A percentile compares a stretch with the other conserved stretches of the same genome.
These are phyloP conservation scores for Lactarius akahatsu DNA, from an alignment of 768 basidiomycete genomes.

Conservation along the genomic window DNA sequence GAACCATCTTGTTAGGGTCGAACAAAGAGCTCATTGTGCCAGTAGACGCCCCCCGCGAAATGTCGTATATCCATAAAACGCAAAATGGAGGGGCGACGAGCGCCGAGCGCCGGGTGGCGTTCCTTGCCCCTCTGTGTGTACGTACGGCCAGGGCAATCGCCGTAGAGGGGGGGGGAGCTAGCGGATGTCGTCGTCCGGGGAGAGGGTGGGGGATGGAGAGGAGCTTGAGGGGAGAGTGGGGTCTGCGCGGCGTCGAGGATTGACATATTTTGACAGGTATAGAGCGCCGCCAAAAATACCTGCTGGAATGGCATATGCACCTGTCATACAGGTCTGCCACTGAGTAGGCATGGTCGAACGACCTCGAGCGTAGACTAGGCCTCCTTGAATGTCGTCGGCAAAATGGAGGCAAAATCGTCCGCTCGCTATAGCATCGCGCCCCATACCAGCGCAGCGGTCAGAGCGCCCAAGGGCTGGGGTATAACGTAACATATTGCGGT, in stretches of 20 bases:
- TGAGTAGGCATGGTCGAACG: not conserved
- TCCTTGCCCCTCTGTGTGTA: not conserved
- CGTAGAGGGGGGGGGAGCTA: not conserved
- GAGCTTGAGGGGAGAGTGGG: not conserved
- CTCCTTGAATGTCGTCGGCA: not conserved
- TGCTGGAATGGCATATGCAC: not conserved
- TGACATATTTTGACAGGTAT: not conserved
- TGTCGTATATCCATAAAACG: not conserved
- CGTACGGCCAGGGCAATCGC: constrained; percentile 4
- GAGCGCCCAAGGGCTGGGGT: not conserved
- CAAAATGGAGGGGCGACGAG: not conserved
- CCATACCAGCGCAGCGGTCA: not conserved
- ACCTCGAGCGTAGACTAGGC: too few relatives aligned
- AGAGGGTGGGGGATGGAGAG: not conserved
- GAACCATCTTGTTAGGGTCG: not conserved
- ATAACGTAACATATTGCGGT: not conserved
- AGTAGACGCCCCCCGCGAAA: constrained; percentile 1
- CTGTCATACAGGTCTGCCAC: not conserved
- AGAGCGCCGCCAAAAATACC: not conserved
- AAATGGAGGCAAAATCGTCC: not conserved
- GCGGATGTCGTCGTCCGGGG: not conserved
- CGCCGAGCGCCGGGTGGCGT: not conserved
- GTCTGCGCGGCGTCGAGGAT: not conserved
- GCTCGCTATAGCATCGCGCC: not conserved
- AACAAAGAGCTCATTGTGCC: not conserved